Evolutionary conservation across 805 yeast genomes (phyloP), one percentile per base, ranked within the genome.

Genomic region (Kluyveromyces wickerhamii): DNA sequence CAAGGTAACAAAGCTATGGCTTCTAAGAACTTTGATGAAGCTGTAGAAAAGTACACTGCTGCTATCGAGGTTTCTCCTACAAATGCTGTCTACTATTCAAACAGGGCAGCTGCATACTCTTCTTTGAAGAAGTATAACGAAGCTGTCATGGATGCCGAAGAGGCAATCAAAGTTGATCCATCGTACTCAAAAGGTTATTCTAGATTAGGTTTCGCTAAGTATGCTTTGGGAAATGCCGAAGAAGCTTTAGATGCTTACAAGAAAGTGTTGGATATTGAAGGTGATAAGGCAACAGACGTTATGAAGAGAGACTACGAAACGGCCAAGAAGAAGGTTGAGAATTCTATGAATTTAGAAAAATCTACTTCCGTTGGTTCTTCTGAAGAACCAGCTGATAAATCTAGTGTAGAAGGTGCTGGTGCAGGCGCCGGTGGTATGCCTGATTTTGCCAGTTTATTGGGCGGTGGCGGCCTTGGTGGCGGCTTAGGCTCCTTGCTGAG

Each of bases 21-120:
- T 14, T 65, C 66, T 35, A 78, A 69, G 52, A 75, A 87, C 47
- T 89, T 72, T 53, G 67, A 65, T 11, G 66, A 59, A 24, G 97
- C 98, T 4, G 69, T 86, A 35, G 72, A 69, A 16, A 75, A 79
- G 45, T 92, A 92, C 62, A 72, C 94, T 6, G 76, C 74, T 36
- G 97, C 97, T 8, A 74, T 92, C 47, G 74, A 62, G 16, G 60
- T 79, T 41, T 68, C 77, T 44, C 76, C 87, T 36, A 59, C 69
- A 12, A 87, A 86, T 57, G 87, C 88, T 12, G 84, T 92, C 14
- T 92, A 79, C 60, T 74, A 72, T 42, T 87, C 97, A 22, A 92
- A 92, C 65, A 77, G 98, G 54, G 97, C 98, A 10, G 98, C 98
- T 27, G 97, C 97, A 3, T 77, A 83, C 61, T 82, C 95, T 8